A percentile compares a stretch with the other conserved stretches of the same genome.
Conservation (phyloP, 2,329 filamentous ascomycete species). For the Penicillium sp. region DNA sequence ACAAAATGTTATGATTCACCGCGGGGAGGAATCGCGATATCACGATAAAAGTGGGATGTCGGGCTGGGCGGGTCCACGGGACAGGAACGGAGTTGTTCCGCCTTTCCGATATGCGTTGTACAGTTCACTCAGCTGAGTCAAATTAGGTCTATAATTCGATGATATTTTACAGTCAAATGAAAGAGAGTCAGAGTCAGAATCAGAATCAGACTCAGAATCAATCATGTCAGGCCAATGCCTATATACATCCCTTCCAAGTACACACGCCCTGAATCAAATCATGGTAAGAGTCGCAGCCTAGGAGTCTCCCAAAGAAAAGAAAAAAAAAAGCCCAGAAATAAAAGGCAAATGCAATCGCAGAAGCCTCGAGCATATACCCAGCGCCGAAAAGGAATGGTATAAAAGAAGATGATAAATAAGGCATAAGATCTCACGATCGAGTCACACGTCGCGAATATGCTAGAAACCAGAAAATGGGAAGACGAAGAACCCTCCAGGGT, state of each 20-base stretch:
- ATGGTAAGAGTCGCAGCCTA: slow-evolving; percentile 16
- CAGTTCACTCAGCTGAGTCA: background rate
- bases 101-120: background rate
- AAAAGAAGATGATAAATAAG: slow-evolving; percentile 21
- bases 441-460: slow-evolving; percentile 2
- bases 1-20: background rate
- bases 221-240: slow-evolving; percentile 15
- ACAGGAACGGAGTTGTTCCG: background rate
- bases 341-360: slow-evolving; percentile 19
- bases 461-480: slow-evolving; percentile 4
- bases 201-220: background rate
- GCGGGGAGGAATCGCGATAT: background rate
- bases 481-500: slow-evolving; percentile 1
- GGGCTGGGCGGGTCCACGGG: background rate
- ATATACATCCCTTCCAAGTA: slow-evolving; percentile 12
- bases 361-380: slow-evolving; percentile 26
- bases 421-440: slow-evolving; percentile 15
- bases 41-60: background rate
- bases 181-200: background rate
- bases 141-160: background rate
- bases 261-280: slow-evolving; percentile 7
- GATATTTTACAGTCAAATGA: background rate
- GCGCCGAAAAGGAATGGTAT: slow-evolving; percentile 21
- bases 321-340: too few relatives aligned
- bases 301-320: slow-evolving; percentile 9